These are phyloP conservation scores for Moesziomyces antarcticus DNA, from an alignment of 1,284 basidiomycete species.

Conservation along the genomic window DNA sequence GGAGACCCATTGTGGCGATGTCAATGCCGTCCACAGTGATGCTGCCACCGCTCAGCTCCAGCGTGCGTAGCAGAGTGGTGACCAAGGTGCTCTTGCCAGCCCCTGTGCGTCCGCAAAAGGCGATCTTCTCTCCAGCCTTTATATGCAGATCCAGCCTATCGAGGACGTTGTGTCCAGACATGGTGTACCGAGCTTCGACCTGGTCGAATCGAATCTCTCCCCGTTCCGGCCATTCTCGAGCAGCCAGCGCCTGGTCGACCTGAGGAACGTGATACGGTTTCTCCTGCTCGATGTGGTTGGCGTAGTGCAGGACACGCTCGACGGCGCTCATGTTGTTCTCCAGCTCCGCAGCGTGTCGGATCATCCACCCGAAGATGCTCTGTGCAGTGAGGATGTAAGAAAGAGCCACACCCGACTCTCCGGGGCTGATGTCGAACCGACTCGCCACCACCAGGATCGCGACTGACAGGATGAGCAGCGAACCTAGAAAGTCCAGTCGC, in stretches of 20 bases:
- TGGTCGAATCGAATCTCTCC: slow-evolving; percentile 52
- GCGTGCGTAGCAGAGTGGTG: slow-evolving; percentile 33
- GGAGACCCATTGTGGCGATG: slow-evolving; percentile 73
- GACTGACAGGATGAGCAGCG: slow-evolving; percentile 74
- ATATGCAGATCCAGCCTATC: slow-evolving; percentile 73
- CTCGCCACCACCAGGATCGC: slow-evolving; percentile 81
- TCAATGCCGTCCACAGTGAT: slow-evolving; percentile 50
- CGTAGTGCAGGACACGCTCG: slow-evolving; percentile 78
- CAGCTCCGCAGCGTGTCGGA: slow-evolving; percentile 73
- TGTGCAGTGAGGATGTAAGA: slow-evolving; percentile 76
- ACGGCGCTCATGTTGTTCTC: slow-evolving; percentile 80
- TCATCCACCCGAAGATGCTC: slow-evolving; percentile 82
- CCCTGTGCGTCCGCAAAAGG: slow-evolving; percentile 60
- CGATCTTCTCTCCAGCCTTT: slow-evolving; percentile 51
- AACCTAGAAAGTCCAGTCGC: slow-evolving; percentile 85
- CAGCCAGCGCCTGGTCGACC: slow-evolving; percentile 68
- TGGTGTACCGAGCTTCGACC: slow-evolving; percentile 75
- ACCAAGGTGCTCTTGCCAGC: slow-evolving; percentile 50
- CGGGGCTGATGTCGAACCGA: slow-evolving; percentile 79
- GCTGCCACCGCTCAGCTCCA: slow-evolving; percentile 70
- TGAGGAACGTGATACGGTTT: slow-evolving; percentile 7
- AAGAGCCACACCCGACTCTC: slow-evolving; percentile 80
- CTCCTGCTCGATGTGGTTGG: slow-evolving; percentile 68
- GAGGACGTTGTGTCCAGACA: slow-evolving; percentile 71
- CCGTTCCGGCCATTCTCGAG: slow-evolving; percentile 55